A percentile compares a stretch with the other conserved stretches of the same genome.
Evolutionary conservation across 202 grass and related monocot genomes (phyloP).

Genomic region (Elaeis oleifera): DNA sequence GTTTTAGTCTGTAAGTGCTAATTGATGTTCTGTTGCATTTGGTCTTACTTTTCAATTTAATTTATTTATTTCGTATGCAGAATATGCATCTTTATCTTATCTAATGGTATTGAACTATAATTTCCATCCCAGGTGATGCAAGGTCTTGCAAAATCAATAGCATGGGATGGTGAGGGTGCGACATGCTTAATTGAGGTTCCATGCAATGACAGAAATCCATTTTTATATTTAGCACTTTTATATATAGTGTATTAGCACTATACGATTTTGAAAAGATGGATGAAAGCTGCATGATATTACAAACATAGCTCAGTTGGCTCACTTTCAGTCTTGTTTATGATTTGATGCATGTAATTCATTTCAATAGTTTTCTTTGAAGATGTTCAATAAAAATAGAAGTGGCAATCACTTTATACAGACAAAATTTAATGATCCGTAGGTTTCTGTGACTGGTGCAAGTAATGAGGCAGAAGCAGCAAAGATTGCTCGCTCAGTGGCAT

Average conservation of each 20-base stretch:
- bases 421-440: constrained; percentile 34
- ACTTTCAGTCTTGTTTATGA: too few relatives aligned
- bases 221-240: not conserved
- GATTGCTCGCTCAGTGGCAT: constrained; percentile 85
- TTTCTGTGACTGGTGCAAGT: constrained; percentile 60
- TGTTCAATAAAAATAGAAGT: too few relatives aligned
- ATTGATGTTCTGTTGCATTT: too few relatives aligned
- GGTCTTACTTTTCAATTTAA: constrained; percentile 1
- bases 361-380: too few relatives aligned
- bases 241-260: not conserved
- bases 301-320: too few relatives aligned
- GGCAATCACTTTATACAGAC: too few relatives aligned
- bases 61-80: not conserved
- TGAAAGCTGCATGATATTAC: too few relatives aligned
- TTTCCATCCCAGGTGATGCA: constrained; percentile 76
- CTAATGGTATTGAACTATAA: constrained; percentile 16
- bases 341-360: too few relatives aligned
- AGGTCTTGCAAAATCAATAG: constrained; percentile 94
- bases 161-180: constrained; percentile 97
- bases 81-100: not conserved
- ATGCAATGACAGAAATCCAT: constrained; percentile 8
- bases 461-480: constrained; percentile 72
- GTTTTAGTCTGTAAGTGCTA: too few relatives aligned
- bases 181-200: constrained; percentile 93
- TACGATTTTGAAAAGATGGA: too few relatives aligned